Percentiles rank a stretch among this genome's conserved stretches.
Evolutionary conservation across 129 eudicot species (phyloP).

Genomic region (Artemisia annua): DNA sequence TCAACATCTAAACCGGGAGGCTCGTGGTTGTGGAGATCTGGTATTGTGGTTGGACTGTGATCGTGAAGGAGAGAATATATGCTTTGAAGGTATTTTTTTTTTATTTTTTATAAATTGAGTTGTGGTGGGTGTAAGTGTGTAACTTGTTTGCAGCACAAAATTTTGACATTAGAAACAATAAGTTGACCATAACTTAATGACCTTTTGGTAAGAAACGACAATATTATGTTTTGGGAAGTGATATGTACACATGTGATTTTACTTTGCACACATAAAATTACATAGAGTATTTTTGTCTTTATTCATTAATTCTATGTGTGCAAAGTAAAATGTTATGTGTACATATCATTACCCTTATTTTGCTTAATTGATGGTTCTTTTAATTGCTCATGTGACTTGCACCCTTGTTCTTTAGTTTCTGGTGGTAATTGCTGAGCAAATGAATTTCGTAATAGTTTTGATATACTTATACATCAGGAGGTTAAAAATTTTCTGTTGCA

Average conservation of each 20-base stretch:
- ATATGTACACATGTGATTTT: no score
- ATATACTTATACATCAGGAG: no score
- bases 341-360: no score
- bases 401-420: no score
- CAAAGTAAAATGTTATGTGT: no score
- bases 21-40: constrained; percentile 81
- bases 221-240: no score
- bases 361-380: background rate
- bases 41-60: constrained; percentile 97
- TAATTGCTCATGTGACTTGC: background rate
- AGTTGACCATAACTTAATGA: background rate
- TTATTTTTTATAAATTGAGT: constrained; percentile 1
- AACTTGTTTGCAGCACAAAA: background rate
- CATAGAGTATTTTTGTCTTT: no score
- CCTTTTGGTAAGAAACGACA: background rate
- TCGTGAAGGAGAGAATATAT: constrained; percentile 96
- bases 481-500: no score
- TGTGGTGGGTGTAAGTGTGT: background rate
- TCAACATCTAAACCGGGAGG: constrained; percentile 86
- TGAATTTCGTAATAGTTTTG: background rate
- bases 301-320: no score
- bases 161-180: background rate
- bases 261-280: no score
- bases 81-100: constrained; percentile 90
- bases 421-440: no score